Percentiles rank a stretch among this genome's conserved stretches.
phyloP scores from a whole-genome alignment of 352 stramenopile genomes.

The Blastocystis sp. region DNA sequence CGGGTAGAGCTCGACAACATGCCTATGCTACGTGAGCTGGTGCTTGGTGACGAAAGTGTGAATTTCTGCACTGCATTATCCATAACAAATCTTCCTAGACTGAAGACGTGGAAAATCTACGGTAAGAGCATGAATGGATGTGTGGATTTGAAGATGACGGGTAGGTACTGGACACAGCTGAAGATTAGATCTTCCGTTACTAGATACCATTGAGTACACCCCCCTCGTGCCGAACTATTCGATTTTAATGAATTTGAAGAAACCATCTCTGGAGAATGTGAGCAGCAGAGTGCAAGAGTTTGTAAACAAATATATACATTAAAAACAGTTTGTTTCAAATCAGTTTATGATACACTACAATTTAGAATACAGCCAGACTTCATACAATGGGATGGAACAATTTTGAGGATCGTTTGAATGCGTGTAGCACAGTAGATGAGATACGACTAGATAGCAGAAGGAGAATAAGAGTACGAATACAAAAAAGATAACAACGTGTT shows the following conservation, averaged over 20 bases:
- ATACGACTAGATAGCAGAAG: not conserved
- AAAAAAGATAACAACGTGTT: not conserved
- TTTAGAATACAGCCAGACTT: not conserved
- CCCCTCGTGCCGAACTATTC: not conserved
- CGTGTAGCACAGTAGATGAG: constrained; percentile 2
- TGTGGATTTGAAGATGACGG: not conserved
- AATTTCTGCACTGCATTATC: not conserved
- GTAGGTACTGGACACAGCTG: not conserved
- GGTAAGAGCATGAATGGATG: not conserved
- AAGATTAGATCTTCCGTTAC: not conserved
- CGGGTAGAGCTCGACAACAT: not conserved
- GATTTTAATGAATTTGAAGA: not conserved
- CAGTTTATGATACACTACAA: constrained; percentile 46
- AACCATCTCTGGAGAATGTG: not conserved
- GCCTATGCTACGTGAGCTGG: not conserved
- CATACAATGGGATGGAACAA: constrained; percentile 3
- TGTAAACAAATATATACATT: not conserved
- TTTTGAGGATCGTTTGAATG: constrained; percentile 25
- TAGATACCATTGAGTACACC: not conserved
- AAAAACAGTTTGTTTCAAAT: not conserved
- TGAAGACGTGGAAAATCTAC: not conserved
- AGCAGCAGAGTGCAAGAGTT: not conserved
- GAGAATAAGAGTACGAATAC: not conserved
- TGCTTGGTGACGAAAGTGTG: not conserved
- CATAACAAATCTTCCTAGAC: not conserved